A percentile compares a stretch with the other conserved stretches of the same genome.
Conservation (phyloP, 1,284 basidiomycete genomes). For the Trametes sp. region DNA sequence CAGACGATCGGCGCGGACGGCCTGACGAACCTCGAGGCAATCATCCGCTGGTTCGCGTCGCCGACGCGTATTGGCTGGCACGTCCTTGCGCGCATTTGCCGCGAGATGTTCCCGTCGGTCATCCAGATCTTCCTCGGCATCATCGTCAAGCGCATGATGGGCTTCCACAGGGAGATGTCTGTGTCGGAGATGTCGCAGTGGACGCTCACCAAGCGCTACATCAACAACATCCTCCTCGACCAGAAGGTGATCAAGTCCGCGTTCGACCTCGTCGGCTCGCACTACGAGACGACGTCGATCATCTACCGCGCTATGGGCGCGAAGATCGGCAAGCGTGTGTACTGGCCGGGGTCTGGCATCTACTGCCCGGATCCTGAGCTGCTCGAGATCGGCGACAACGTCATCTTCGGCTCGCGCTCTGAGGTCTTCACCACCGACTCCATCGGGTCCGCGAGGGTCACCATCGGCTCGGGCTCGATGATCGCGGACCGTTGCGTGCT, state of each 20-base stretch:
- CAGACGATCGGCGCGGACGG: slow-evolving; percentile 37
- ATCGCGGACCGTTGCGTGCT: slow-evolving; percentile 55
- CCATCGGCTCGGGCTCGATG: slow-evolving; percentile 52
- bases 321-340: slow-evolving; percentile 52
- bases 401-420: slow-evolving; percentile 53
- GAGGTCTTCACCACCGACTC: slow-evolving; percentile 52
- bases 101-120: slow-evolving; percentile 45
- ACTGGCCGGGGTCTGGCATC: slow-evolving; percentile 54
- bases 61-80: slow-evolving; percentile 49
- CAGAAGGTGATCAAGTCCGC: slow-evolving; percentile 43
- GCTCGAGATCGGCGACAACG: slow-evolving; percentile 53
- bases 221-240: slow-evolving; percentile 46
- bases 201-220: slow-evolving; percentile 45
- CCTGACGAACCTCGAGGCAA: slow-evolving; percentile 45
- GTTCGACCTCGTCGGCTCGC: slow-evolving; percentile 51
- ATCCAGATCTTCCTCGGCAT: slow-evolving; percentile 48
- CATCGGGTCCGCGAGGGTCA: slow-evolving; percentile 48
- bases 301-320: slow-evolving; percentile 53
- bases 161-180: slow-evolving; percentile 45
- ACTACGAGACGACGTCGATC: slow-evolving; percentile 51
- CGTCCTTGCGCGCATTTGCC: slow-evolving; percentile 46
- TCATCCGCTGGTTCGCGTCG: slow-evolving; percentile 51
- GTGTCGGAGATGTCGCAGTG: slow-evolving; percentile 42
- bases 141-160: slow-evolving; percentile 48
- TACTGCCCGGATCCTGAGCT: slow-evolving; percentile 54